Base-by-base conservation (phyloP, 306 rosid genomes). In the Chamaecrista fasciculata region DNA sequence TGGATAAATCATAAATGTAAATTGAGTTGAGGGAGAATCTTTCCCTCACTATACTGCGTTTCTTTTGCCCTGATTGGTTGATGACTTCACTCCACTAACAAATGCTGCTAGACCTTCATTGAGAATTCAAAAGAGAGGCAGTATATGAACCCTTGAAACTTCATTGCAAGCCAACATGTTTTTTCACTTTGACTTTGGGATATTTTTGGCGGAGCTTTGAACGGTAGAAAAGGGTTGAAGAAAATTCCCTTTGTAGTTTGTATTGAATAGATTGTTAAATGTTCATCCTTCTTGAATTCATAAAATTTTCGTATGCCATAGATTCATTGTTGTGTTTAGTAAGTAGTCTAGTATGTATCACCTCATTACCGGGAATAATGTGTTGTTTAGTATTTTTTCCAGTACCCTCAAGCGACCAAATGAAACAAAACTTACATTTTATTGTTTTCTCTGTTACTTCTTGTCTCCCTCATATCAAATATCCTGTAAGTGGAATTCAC, bases 1-100 rank as follows among this genome's bases (percentile, higher is more conserved):
- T 44, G 95, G 73, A 25, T 91, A 81, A 73, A 70, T 49, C 48
- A 40, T 47, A 47, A 23, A 47, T n/a, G 24, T 18, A 16, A 36
- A 5, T 24, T 31, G 44, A 51, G 9, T 12, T 9, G 64, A 39
- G 43, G 56, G 40, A 20, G 62, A 67, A 28, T 26, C 63, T 69
- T 68, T 37, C 4, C 51, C 53, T 76, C 42, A 28, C 39, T 47
- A 15, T 6, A n/a, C n/a, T 40, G 14, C 29, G 46, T 28, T 77
- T 65, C 72, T 64, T 69, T 57, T n/a, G 43, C 63, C 43, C 67
- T 44, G 50, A 19, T 44, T 43, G 70, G 64, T 72, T 49, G 62
- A 61, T 51, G 72, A 59, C 26, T n/a, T 34, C 67, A 72, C 75
- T 59, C 66, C 52, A 29, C 78, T 73, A 73, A 77, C 85, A 66